Percentiles rank a stretch among this genome's conserved stretches.
These are phyloP conservation scores for Mycena venus DNA, from an alignment of 768 basidiomycete genomes.

Conservation along the genomic window DNA sequence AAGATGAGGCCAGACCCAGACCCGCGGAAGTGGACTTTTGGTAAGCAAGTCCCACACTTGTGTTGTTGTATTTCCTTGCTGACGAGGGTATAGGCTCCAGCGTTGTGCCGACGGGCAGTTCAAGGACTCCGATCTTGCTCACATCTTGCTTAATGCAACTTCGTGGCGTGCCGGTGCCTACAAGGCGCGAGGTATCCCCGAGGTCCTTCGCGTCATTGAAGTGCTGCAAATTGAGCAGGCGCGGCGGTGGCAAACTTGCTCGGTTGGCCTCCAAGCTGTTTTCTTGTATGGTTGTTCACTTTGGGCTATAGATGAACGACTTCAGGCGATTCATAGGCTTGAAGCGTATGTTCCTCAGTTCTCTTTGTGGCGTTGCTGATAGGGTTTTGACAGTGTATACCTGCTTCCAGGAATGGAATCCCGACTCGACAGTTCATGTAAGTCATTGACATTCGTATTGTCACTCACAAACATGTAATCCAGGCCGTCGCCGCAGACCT, in stretches of 20 bases:
- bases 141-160: constrained; percentile 73
- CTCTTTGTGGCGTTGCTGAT: constrained; percentile 17
- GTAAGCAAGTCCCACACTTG: constrained; percentile 50
- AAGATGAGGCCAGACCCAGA: constrained; percentile 46
- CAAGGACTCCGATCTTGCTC: constrained; percentile 72
- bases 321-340: constrained; percentile 81
- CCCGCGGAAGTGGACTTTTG: constrained; percentile 68
- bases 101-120: constrained; percentile 71
- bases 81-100: constrained; percentile 52
- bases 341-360: constrained; percentile 58
- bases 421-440: constrained; percentile 67
- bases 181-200: constrained; percentile 77
- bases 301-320: constrained; percentile 67
- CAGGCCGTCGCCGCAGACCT: constrained; percentile 74
- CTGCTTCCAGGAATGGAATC: constrained; percentile 82
- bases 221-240: constrained; percentile 77
- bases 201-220: constrained; percentile 75
- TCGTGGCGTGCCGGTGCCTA: constrained; percentile 72
- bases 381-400: constrained; percentile 60
- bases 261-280: constrained; percentile 58
- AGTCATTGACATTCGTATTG: constrained; percentile 37
- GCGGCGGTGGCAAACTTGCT: constrained; percentile 79
- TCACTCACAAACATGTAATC: not conserved
- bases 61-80: not conserved
- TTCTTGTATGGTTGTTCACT: constrained; percentile 2